Evolutionary conservation across 345 rosid genomes (phyloP), one percentile per base, ranked within the genome.

Genomic region (Schrenkiella parvula): DNA sequence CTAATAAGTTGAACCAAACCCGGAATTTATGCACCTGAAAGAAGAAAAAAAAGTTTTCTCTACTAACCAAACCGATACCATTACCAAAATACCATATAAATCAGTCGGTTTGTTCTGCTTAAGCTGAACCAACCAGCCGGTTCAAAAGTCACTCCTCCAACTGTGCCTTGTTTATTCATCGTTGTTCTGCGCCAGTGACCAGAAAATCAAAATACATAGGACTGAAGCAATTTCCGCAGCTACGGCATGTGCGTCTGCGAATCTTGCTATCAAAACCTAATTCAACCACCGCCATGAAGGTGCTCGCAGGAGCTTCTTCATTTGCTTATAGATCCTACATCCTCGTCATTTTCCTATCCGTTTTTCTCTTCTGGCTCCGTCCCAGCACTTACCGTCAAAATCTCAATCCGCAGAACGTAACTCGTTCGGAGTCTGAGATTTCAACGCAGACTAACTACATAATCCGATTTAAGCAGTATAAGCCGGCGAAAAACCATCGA

Each of bases 401-500:
- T 41, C 77, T 54, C 72, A 64, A 46, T 68, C 79, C 43, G 2
- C 29, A 48, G 48, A 65, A 39, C 71, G 68, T 6, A 22, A 63
- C 79, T 79, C 73, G 22, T 29, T 26, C 70, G 44, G 71, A 26
- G 8, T 59, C 58, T 46, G 53, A 21, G 39, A 56, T 10, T 25
- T 21, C 59, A 7, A 8, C 68, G 22, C 32, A 47, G 9, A 66
- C 35, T 53, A 85, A 82, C 78, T 90, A 84, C 85, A 82, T 93
- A 65, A 86, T 89, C 81, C 89, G 98, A 31, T 93, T 93, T 86
- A 86, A 61, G 19, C 82, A 78, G 66, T 93, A 93, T 79, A 80
- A 64, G 48, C 56, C 55, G 47, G 86, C 89, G 22, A 81, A 79
- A 38, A 78, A 81, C 56, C 88, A 87, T 78, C 87, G 82, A 2